Percentiles rank a stretch among this genome's conserved stretches.
Conservation (phyloP, 2,329 filamentous ascomycete genomes). For the Pseudogymnoascus sp. region DNA sequence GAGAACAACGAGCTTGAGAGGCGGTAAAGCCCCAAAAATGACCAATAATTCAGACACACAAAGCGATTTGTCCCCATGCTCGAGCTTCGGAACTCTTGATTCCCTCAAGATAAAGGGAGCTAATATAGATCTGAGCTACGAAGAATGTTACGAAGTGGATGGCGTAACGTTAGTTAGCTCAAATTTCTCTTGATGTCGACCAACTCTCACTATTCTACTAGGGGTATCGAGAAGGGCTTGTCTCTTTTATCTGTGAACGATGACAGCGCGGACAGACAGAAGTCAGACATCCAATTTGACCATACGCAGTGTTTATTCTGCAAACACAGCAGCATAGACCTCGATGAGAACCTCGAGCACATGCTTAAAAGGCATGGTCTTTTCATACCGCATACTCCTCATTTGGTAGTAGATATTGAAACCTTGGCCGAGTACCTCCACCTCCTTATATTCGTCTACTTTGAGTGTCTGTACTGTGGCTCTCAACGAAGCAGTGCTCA, state of each 20-base stretch:
- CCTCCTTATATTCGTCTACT: conserved; percentile 38
- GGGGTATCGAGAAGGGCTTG: neutral
- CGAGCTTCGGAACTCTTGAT: neutral
- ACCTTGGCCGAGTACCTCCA: conserved; percentile 40
- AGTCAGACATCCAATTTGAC: conserved; percentile 19
- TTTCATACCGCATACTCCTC: conserved; percentile 31
- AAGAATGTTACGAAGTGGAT: conserved; percentile 3
- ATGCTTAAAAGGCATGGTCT: conserved; percentile 42
- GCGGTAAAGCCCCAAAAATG: neutral
- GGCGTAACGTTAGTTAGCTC: neutral
- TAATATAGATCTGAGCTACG: neutral
- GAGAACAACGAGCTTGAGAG: neutral
- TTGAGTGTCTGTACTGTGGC: conserved; percentile 43
- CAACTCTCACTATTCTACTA: conserved; percentile 6
- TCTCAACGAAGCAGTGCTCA: conserved; percentile 33
- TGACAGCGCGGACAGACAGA: conserved; percentile 2
- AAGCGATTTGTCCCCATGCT: neutral
- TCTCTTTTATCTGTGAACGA: conserved; percentile 2
- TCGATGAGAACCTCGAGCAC: conserved; percentile 35
- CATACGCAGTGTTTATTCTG: conserved; percentile 37
- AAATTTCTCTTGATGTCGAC: neutral
- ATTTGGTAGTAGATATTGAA: conserved; percentile 37
- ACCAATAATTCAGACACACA: neutral
- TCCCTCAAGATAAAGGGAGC: neutral
- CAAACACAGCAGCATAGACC: conserved; percentile 19